These are phyloP conservation scores for Rhypophila decipiens DNA, from an alignment of 495 filamentous ascomycete species.

Conservation along the genomic window DNA sequence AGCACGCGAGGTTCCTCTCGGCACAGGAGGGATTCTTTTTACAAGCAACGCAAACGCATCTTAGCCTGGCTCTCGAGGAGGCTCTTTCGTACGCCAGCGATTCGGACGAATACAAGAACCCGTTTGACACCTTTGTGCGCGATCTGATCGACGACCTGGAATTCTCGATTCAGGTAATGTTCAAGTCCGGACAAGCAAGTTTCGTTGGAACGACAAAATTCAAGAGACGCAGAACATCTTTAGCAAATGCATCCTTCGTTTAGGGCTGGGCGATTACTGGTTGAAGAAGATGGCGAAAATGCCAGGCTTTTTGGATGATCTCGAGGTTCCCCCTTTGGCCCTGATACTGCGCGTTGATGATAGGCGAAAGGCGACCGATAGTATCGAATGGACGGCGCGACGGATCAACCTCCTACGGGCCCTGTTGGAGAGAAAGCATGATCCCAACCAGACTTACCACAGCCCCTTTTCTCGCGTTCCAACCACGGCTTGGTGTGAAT, in stretches of 20 bases:
- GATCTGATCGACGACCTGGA: background rate
- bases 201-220: background rate
- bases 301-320: background rate
- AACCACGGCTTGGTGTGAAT: background rate
- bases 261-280: background rate
- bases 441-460: background rate
- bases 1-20: background rate
- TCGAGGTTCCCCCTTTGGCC: background rate
- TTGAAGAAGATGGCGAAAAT: background rate
- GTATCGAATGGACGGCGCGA: background rate
- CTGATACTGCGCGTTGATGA: background rate
- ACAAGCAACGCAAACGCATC: background rate
- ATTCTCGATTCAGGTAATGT: background rate
- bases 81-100: background rate
- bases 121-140: background rate
- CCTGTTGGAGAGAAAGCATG: background rate
- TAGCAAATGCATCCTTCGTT: background rate
- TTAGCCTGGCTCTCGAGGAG: background rate
- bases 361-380: background rate
- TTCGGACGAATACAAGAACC: background rate
- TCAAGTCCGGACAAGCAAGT: background rate
- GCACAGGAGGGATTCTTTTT: background rate
- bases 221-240: background rate
- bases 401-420: background rate
- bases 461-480: background rate